A percentile compares a stretch with the other conserved stretches of the same genome.
Evolutionary conservation across 345 rosid genomes (phyloP).

Genomic region (Lumnitzera racemosa): DNA sequence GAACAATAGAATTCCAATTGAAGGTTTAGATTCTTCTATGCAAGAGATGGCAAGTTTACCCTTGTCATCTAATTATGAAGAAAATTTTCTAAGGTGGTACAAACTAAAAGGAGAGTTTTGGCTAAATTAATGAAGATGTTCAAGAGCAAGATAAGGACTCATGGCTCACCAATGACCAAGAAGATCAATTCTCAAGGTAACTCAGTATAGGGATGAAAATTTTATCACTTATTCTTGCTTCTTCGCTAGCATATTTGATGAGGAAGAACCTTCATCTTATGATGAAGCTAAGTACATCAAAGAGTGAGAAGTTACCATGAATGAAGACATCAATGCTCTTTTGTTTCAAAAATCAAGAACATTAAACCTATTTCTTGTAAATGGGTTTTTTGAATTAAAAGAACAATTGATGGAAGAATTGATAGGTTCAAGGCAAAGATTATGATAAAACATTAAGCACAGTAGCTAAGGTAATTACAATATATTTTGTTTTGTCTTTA

Average conservation of each 20-base stretch:
- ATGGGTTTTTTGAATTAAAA: too few relatives aligned
- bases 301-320: background rate
- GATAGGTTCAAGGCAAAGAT: too few relatives aligned
- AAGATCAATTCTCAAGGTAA: background rate
- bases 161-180: background rate
- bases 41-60: too few relatives aligned
- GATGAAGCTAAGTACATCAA: background rate
- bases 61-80: background rate
- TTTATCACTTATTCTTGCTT: background rate
- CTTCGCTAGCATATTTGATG: background rate
- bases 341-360: too few relatives aligned
- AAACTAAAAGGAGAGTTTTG: background rate
- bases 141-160: background rate
- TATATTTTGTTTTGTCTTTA: too few relatives aligned
- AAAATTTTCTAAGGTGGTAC: background rate
- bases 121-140: background rate
- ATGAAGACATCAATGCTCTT: background rate
- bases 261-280: background rate
- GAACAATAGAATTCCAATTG: too few relatives aligned
- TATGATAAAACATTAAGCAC: too few relatives aligned
- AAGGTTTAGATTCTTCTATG: too few relatives aligned
- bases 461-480: too few relatives aligned
- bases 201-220: conserved; percentile 4
- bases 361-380: too few relatives aligned
- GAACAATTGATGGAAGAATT: too few relatives aligned